A percentile compares a stretch with the other conserved stretches of the same genome.
Conservation (phyloP, 805 yeast genomes). For the Metschnikowia koreensis region DNA sequence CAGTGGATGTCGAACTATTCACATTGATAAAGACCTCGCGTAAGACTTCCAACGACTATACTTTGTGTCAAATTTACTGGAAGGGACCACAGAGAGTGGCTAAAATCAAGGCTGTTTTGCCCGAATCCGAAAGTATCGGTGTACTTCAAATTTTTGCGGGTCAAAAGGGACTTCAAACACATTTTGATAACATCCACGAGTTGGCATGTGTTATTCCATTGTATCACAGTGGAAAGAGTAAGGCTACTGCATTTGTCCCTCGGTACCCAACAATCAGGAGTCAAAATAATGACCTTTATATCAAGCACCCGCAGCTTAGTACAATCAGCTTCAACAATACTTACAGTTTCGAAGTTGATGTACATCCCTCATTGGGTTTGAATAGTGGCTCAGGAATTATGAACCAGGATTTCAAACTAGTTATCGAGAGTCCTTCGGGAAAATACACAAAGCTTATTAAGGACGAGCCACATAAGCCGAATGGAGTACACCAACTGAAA, state of each 20-base stretch:
- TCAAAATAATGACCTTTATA: constrained; percentile 71
- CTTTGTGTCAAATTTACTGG: constrained; percentile 81
- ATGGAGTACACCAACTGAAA: constrained; percentile 59
- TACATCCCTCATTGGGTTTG: constrained; percentile 56
- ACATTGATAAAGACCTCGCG: constrained; percentile 56
- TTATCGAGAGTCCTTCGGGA: constrained; percentile 83
- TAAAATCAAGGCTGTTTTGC: constrained; percentile 77
- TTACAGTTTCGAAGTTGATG: constrained; percentile 63
- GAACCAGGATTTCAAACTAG: constrained; percentile 53
- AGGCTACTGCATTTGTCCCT: constrained; percentile 64
- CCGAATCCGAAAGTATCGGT: constrained; percentile 67
- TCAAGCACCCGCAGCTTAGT: constrained; percentile 80
- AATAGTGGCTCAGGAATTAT: constrained; percentile 34
- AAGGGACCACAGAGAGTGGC: constrained; percentile 61
- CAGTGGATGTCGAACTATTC: constrained; percentile 65
- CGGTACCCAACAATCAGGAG: constrained; percentile 70
- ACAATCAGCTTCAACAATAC: constrained; percentile 54
- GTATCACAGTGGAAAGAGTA: constrained; percentile 64
- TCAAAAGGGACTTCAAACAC: constrained; percentile 54
- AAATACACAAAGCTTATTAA: constrained; percentile 60
- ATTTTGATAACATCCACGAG: constrained; percentile 60
- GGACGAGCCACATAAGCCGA: constrained; percentile 45
- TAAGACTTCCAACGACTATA: constrained; percentile 46
- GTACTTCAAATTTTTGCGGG: constrained; percentile 75
- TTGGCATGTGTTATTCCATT: constrained; percentile 73